phyloP scores from a whole-genome alignment of 352 stramenopile genomes.

The Plasmopara muralis region DNA sequence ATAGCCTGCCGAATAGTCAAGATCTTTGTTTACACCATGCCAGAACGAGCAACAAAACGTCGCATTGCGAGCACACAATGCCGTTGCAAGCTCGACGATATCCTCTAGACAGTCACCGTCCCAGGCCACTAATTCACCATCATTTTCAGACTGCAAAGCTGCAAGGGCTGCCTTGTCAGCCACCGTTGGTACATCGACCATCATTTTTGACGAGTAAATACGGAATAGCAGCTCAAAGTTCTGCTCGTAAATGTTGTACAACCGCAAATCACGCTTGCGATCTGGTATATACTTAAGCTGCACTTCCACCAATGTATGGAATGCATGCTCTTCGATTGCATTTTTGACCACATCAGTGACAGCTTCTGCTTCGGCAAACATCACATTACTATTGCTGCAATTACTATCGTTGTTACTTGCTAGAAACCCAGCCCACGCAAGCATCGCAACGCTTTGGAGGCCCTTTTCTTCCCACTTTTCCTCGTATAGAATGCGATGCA shows the following conservation, averaged over 20 bases:
- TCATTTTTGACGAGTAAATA: constrained; percentile 67
- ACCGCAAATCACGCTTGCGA: constrained; percentile 55
- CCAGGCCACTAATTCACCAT: constrained; percentile 50
- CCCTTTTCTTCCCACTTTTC: constrained; percentile 60
- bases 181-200: constrained; percentile 73
- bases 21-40: constrained; percentile 34
- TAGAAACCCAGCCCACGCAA: constrained; percentile 68
- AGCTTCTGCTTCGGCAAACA: constrained; percentile 52
- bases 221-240: constrained; percentile 66
- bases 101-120: constrained; percentile 72
- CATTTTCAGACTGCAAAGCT: constrained; percentile 60
- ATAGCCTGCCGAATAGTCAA: constrained; percentile 13
- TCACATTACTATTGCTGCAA: constrained; percentile 30
- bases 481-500: constrained; percentile 60
- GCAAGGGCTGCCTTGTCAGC: constrained; percentile 57
- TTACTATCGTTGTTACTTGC: constrained; percentile 27
- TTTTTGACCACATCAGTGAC: constrained; percentile 57
- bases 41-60: constrained; percentile 63
- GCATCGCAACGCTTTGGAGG: constrained; percentile 71
- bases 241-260: constrained; percentile 66
- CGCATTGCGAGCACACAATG: constrained; percentile 47
- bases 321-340: constrained; percentile 55
- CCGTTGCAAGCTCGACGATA: constrained; percentile 67
- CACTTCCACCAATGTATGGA: constrained; percentile 63
- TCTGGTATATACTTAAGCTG: constrained; percentile 73